Percentiles rank a stretch among this genome's conserved stretches.
phyloP scores from a whole-genome alignment of 148 eudicot species.

The Fagopyrum homotropicum region DNA sequence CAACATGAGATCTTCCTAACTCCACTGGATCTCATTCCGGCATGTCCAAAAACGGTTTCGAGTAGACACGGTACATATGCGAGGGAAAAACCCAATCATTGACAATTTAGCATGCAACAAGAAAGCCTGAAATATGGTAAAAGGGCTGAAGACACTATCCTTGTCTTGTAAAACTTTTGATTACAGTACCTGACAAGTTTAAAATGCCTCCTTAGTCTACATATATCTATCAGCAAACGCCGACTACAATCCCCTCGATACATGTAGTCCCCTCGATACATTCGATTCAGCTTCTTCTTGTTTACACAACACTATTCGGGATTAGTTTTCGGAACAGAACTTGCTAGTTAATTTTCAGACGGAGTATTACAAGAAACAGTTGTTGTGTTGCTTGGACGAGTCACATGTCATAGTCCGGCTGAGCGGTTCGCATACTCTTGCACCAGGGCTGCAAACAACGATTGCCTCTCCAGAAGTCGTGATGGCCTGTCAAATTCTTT shows the following conservation, averaged over 20 bases:
- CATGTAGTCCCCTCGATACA: background rate
- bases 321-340: background rate
- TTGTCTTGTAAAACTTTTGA: too few relatives aligned
- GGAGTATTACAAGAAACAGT: background rate
- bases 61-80: too few relatives aligned
- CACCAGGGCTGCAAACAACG: constrained; percentile 85
- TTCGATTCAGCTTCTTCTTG: background rate
- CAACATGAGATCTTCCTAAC: too few relatives aligned
- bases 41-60: too few relatives aligned
- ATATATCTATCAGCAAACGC: background rate
- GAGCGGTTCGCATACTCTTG: constrained; percentile 90
- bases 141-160: too few relatives aligned
- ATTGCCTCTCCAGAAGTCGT: constrained; percentile 57
- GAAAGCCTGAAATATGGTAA: too few relatives aligned
- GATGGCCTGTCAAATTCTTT: constrained; percentile 81
- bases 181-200: too few relatives aligned
- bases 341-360: background rate
- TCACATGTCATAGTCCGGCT: constrained; percentile 31
- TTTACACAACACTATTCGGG: background rate
- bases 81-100: too few relatives aligned
- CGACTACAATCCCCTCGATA: background rate
- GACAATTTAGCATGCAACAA: too few relatives aligned
- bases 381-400: background rate
- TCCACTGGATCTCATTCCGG: too few relatives aligned
- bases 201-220: too few relatives aligned